Conservation (phyloP, 208 protist species). For the Crithidia bombi region DNA sequence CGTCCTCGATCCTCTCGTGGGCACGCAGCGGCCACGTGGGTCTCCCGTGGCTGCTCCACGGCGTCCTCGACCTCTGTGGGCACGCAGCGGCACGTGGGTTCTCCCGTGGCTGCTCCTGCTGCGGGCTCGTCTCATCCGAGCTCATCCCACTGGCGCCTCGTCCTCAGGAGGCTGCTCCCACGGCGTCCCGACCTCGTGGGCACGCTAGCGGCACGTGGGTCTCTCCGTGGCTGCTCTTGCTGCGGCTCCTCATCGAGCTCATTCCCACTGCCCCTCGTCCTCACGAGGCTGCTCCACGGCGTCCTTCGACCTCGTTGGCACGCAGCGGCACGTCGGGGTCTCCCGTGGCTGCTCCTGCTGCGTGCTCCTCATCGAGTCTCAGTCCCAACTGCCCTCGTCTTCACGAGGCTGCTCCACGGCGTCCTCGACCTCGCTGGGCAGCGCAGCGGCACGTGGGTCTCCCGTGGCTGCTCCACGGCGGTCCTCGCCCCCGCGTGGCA, state of each 20-base stretch:
- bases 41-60: neutral
- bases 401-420: constrained; percentile 3
- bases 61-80: constrained; percentile 11
- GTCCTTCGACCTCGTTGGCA: constrained; percentile 4
- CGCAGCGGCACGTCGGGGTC: neutral
- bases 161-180: neutral
- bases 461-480: constrained; percentile 5
- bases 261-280: constrained; percentile 16
- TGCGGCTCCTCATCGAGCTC: constrained; percentile 4
- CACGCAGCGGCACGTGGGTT: neutral
- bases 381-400: neutral
- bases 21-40: neutral
- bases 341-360: neutral
- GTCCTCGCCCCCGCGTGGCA: neutral
- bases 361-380: neutral
- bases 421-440: constrained; percentile 4
- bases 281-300: constrained; percentile 9
- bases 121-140: neutral
- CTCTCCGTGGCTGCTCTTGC: neutral
- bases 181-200: too few relatives aligned
- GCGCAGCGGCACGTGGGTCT: neutral
- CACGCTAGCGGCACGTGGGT: neutral
- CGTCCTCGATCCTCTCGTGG: too few relatives aligned
- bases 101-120: neutral
- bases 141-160: constrained; percentile 5